Percentiles rank a stretch among this genome's conserved stretches.
phyloP scores from a whole-genome alignment of 2,329 filamentous ascomycete species.

The Ophiostoma fasciatum region DNA sequence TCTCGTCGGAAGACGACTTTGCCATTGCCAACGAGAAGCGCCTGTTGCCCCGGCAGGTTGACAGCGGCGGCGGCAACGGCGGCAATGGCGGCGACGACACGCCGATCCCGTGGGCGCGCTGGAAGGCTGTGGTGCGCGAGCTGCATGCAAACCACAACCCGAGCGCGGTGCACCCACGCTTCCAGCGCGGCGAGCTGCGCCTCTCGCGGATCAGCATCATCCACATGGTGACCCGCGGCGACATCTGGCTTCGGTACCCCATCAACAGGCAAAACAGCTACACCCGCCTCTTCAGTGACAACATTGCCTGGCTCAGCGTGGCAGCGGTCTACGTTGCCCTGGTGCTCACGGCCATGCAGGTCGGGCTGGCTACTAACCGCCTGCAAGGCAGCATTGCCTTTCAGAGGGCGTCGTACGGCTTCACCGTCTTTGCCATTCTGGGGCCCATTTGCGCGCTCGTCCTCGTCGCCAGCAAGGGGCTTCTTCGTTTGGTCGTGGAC shows the following conservation, averaged over 20 bases:
- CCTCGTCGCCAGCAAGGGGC: constrained; percentile 4
- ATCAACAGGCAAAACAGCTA: too few species aligned
- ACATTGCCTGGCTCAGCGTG: constrained; percentile 22
- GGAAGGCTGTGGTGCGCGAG: constrained; percentile 8
- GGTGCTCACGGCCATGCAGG: constrained; percentile 29
- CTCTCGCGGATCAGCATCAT: constrained; percentile 6
- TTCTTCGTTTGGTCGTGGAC: too few species aligned
- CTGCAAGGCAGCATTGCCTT: constrained; percentile 18
- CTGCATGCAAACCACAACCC: constrained; percentile 7
- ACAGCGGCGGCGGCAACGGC: too few species aligned
- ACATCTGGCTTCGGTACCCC: too few species aligned
- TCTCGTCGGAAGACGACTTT: constrained; percentile 12
- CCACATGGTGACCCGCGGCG: too few species aligned
- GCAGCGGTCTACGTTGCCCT: constrained; percentile 23
- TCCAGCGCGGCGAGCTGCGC: constrained; percentile 12
- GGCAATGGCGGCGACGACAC: background rate
- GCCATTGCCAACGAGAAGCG: constrained; percentile 10
- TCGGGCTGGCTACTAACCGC: constrained; percentile 21
- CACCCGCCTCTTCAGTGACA: constrained; percentile 20
- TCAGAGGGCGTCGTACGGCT: constrained; percentile 24
- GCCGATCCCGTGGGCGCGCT: constrained; percentile 8
- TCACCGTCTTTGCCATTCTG: constrained; percentile 16
- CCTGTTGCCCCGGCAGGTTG: constrained; percentile 5
- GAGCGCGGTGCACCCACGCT: constrained; percentile 11
- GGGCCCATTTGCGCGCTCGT: constrained; percentile 7